Conservation (phyloP, 2,329 filamentous ascomycete genomes). For the Pestalotiopsis sp. region DNA sequence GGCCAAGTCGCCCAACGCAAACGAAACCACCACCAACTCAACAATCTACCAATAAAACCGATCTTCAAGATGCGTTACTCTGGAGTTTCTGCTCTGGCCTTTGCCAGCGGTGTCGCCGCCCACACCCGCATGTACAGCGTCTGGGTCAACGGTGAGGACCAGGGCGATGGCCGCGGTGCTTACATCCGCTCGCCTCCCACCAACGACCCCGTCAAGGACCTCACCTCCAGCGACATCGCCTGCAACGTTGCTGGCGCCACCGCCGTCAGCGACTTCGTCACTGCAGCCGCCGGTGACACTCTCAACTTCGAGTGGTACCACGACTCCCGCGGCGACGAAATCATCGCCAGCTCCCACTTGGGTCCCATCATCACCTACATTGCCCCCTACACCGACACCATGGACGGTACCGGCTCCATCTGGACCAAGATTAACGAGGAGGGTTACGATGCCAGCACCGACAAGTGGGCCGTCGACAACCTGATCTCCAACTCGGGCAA, state of each 20-base stretch:
- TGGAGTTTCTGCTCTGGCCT: slow-evolving; percentile 26
- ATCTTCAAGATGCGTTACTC: slow-evolving; percentile 34
- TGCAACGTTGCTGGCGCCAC: slow-evolving; percentile 44
- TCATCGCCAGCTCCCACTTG: slow-evolving; percentile 52
- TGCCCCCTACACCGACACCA: slow-evolving; percentile 37
- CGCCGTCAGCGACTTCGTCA: slow-evolving; percentile 37
- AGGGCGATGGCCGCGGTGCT: slow-evolving; percentile 38
- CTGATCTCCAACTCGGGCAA: slow-evolving; percentile 46
- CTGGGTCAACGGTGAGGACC: slow-evolving; percentile 47
- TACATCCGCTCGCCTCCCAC: slow-evolving; percentile 45
- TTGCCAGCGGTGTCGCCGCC: slow-evolving; percentile 39
- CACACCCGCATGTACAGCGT: slow-evolving; percentile 48
- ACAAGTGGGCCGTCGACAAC: slow-evolving; percentile 49
- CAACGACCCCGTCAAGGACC: slow-evolving; percentile 47
- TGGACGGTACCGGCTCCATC: slow-evolving; percentile 38
- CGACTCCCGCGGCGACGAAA: slow-evolving; percentile 48
- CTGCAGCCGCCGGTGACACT: slow-evolving; percentile 47
- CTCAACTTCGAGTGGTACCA: slow-evolving; percentile 53
- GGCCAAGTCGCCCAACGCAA: neutral
- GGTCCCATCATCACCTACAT: slow-evolving; percentile 56
- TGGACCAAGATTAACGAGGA: slow-evolving; percentile 56
- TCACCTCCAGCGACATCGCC: slow-evolving; percentile 38
- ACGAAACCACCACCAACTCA: neutral
- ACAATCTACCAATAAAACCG: slow-evolving; percentile 14
- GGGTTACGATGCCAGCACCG: slow-evolving; percentile 31